Evolutionary conservation across 2,329 filamentous ascomycete species (phyloP).

Genomic region (Calonectria crousiana): DNA sequence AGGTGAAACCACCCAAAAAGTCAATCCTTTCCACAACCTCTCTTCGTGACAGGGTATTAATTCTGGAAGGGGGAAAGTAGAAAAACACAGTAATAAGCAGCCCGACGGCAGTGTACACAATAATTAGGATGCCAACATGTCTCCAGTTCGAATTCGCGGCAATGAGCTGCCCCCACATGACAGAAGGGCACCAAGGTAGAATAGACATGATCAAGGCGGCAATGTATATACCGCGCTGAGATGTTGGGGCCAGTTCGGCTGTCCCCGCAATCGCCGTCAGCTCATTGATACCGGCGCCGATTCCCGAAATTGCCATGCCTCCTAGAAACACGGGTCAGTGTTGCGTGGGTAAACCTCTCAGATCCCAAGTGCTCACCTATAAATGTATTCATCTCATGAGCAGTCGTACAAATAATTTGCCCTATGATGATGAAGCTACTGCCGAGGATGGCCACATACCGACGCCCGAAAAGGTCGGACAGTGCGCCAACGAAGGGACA

Average conservation of each 20-base stretch:
- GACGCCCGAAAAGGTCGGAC: neutral
- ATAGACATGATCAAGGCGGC: neutral
- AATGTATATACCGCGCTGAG: neutral
- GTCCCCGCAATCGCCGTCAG: neutral
- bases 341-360: no score
- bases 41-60: neutral
- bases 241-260: neutral
- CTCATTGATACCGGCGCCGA: neutral
- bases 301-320: neutral
- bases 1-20: neutral
- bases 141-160: neutral
- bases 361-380: neutral
- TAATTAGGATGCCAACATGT: neutral
- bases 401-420: neutral
- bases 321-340: neutral
- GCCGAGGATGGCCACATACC: neutral
- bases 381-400: neutral
- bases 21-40: neutral
- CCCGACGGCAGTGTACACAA: neutral
- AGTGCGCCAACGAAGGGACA: neutral
- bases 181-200: neutral
- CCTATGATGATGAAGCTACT: neutral
- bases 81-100: neutral
- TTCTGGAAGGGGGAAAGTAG: neutral
- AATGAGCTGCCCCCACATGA: constrained; percentile 1